These are phyloP conservation scores for Colletotrichum aenigma DNA, from an alignment of 2,329 filamentous ascomycete genomes.

Conservation along the genomic window DNA sequence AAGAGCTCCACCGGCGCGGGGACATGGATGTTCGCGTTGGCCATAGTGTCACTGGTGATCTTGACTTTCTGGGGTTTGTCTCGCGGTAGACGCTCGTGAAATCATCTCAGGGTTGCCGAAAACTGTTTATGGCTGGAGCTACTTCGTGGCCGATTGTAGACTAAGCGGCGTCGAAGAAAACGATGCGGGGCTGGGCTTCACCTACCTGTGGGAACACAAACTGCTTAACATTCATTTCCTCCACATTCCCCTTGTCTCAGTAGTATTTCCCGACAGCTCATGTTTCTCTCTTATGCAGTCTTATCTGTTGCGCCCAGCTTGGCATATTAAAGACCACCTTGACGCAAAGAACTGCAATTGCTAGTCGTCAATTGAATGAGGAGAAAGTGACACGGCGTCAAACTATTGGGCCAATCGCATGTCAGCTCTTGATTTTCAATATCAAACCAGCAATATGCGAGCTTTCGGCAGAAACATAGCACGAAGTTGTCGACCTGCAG, in stretches of 20 bases:
- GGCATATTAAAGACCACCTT: not conserved
- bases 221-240: no score
- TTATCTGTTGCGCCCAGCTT: not conserved
- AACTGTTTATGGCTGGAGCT: no score
- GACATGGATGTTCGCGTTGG: no score
- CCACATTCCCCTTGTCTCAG: no score
- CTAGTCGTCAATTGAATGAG: not conserved
- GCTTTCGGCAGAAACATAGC: not conserved
- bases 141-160: no score
- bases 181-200: no score
- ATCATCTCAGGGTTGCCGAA: rapidly evolving
- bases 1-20: no score
- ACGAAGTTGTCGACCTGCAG: not conserved
- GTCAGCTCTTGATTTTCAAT: not conserved
- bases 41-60: no score
- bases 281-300: not conserved
- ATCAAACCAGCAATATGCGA: not conserved
- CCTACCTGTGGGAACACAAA: no score
- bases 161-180: no score
- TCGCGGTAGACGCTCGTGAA: no score
- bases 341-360: rapidly evolving
- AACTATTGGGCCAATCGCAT: not conserved
- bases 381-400: not conserved
- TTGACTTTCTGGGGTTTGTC: no score
- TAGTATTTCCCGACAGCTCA: not conserved